phyloP scores from a whole-genome alignment of 257 asterid genomes.

The Orobanche coerulescens region DNA sequence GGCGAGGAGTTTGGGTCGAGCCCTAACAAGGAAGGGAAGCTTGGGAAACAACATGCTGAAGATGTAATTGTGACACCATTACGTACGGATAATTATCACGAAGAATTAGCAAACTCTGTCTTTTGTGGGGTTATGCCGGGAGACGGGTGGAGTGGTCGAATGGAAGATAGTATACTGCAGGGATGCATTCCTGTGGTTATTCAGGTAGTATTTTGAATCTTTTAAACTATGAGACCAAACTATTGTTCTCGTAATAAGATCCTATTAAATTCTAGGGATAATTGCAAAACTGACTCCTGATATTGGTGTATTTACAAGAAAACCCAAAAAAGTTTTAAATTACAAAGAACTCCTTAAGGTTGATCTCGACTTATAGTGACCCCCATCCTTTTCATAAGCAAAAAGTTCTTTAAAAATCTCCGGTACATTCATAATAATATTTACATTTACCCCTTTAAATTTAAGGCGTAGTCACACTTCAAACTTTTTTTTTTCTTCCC shows the following conservation, averaged over 20 bases:
- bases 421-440: neutral
- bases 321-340: no score
- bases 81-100: constrained; percentile 61
- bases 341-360: neutral
- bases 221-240: constrained; percentile 7
- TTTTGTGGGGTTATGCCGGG: constrained; percentile 99
- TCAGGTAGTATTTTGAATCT: constrained; percentile 41
- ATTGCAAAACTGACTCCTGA: neutral
- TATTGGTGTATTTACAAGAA: neutral
- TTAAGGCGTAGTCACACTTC: neutral
- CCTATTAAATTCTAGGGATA: neutral
- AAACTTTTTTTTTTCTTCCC: no score
- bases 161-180: constrained; percentile 92
- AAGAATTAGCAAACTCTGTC: constrained; percentile 61
- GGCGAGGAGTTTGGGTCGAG: constrained; percentile 85
- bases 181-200: constrained; percentile 96
- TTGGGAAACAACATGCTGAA: constrained; percentile 70
- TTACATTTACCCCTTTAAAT: neutral
- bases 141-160: constrained; percentile 99
- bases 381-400: neutral
- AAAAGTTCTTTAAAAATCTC: neutral
- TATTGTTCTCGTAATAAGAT: neutral
- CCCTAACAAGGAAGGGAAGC: constrained; percentile 75
- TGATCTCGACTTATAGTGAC: neutral
- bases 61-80: constrained; percentile 76